Base-by-base conservation (phyloP, 2,329 filamentous ascomycete genomes). In the Triangularia setosa region DNA sequence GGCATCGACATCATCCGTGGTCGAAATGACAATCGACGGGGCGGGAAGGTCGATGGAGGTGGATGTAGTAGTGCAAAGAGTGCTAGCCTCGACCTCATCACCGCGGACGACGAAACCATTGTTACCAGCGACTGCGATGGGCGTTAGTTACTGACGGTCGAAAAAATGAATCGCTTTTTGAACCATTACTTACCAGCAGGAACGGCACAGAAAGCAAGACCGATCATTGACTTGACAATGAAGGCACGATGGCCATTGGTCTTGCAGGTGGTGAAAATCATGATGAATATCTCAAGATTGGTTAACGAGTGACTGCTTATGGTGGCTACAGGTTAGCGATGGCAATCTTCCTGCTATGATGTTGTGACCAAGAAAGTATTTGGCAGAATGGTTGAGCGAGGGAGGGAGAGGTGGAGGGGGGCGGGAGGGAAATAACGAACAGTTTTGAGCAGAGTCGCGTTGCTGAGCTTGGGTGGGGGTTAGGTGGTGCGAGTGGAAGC, bases 281-380 rank as follows among this genome's bases (percentile, higher is more conserved):
- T 60, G 35, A 28, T 18, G 58, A 60, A 52, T 60, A 60, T 53
- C 23, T 60, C 58, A 53, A 30, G 40, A 60, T 60, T 24, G 24
- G n/a, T 53, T 27, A 52, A 60, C 14, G 58, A 53, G 40, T 60
- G 58, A 53, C 58, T 60, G 58, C 53, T 8, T 2, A n/a, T 9
- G 24, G 40, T 24, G 57, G 23, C 27, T 44, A 24, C 33, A 48
- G 30, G 57, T 59, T 44, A 59, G 30, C 25, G 18, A 44, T 9
- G 9, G 27, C 24, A 30, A 40, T 6, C 16, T 33, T 5, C 7
- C 6, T 16, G 21, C 1, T 23, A n/a, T n/a, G 23, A 7, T 18
- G 56, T 58, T 24, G 18, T 25, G 28, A 25, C 40, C 16, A 40
- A 24, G 35, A 27, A 55, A 16, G 16, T 48, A 9, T 16, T 44